phyloP scores from a whole-genome alignment of 148 eudicot species.

The Cornus florida region DNA sequence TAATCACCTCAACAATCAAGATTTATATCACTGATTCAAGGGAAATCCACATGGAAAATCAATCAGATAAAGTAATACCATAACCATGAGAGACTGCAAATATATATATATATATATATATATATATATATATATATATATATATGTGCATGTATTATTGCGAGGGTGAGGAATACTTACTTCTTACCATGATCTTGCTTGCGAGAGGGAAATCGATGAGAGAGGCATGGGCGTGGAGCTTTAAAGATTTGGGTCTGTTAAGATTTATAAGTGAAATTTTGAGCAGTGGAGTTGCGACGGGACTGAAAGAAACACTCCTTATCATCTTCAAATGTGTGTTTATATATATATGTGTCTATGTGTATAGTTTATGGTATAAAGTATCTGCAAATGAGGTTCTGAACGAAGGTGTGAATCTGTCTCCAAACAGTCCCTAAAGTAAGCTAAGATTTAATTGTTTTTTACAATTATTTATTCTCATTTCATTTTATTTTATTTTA shows the following conservation, averaged over 20 bases:
- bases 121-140: not conserved
- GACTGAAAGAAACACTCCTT: constrained; percentile 3
- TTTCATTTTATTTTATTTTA: no score
- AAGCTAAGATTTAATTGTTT: no score
- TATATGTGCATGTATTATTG: no score
- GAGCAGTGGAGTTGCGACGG: constrained; percentile 7
- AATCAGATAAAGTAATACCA: no score
- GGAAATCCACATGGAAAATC: not conserved
- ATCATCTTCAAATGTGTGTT: not conserved
- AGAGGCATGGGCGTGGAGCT: constrained; percentile 28
- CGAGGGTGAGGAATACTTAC: constrained; percentile 21
- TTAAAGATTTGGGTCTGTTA: constrained; percentile 4
- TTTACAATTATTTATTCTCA: no score
- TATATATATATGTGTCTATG: no score
- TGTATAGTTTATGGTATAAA: no score
- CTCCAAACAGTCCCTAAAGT: no score
- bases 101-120: not conserved
- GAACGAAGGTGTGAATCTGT: no score
- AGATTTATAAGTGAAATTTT: not conserved
- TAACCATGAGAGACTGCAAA: not conserved
- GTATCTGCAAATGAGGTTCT: no score
- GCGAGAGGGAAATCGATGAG: constrained; percentile 35
- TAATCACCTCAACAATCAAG: not conserved
- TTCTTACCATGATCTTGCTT: constrained; percentile 47
- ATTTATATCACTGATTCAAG: not conserved